Base-by-base conservation (phyloP, 2,329 filamentous ascomycete species). In the Penicillium sclerotiorum region DNA sequence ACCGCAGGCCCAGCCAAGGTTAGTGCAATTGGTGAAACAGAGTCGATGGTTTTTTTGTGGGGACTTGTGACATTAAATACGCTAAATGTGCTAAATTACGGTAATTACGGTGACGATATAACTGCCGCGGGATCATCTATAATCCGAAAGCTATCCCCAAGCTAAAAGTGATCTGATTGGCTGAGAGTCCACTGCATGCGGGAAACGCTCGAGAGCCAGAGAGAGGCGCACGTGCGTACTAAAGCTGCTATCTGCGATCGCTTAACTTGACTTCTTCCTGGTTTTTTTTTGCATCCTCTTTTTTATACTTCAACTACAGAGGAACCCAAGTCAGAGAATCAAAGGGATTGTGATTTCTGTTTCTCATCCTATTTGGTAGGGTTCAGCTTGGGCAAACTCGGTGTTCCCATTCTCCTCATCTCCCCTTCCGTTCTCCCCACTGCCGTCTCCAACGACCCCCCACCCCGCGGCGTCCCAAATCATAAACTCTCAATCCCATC, bases 131-230 rank as follows among this genome's bases (percentile, higher is more conserved):
- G 40, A 33, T 18, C 18, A 43, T 43, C 25, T 21, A 32, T 43
- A 8, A 22, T 32, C 40, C 40, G 13, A 21, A 20, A 32, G 20
- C 40, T 22, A 13, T 8, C 8, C 25, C 15, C 18, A 11, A 15
- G 32, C 22, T 8, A n/a, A n/a, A n/a, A n/a, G n/a, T n/a, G n/a
- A n/a, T 42, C 21, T 54, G 45, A 54, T 54, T 54, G 51, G 51
- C 11, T 30, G 33, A 18, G 25, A n/a, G 12, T 12, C 13, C 22
- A 28, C 33, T 39, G 25, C 22, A 28, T 35, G 25, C 51, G 44
- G 40, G 17, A 42, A 42, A 32, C 4, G 17, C 23, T 23, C 23
- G 21, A 41, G 32, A 50, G 44, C 51, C 44, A 45, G 32, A 23
- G 33, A 40, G 38, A 18, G 28, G 25, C 33, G 53, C 53, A 56